Evolutionary conservation across 805 yeast genomes (phyloP), one percentile per base, ranked within the genome.

Genomic region (Hanseniaspora clermontiae): DNA sequence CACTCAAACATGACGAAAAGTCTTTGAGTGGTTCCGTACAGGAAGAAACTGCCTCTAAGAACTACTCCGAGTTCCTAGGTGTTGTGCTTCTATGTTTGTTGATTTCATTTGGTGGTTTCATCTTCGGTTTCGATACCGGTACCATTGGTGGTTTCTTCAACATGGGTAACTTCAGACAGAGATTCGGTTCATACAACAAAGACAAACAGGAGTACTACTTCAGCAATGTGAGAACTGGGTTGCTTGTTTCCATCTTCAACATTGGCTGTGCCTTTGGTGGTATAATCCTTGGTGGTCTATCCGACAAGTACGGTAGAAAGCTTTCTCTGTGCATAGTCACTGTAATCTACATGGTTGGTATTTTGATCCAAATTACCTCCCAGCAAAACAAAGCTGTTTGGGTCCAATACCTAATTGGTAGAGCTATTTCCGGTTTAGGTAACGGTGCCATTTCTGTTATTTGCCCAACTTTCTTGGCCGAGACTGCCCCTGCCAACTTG

Each of bases 251-350:
- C 53, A 74, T 80, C 59, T 84, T 83, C 74, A 82, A 82, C 70
- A 74, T 84, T 64, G 91, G 89, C 61, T 82, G 88, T 74, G 85
- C 86, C 55, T 70, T 84, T 57, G 91, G 90, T 67, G 84, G 87
- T 68, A 65, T 83, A 31, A 69, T 77, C 50, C 70, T 83, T 52
- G 77, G 83, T 55, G 79, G 75, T 61, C 62, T 77, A 36, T 87
- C 78, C 65, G 88, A 84, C 64, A 66, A 75, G 42, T 74, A 73
- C 60, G 89, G 90, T 64, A 77, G 90, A 72, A 79, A 83, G 68
- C 61, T 72, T 49, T 87, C 83, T 64, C 69, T 84, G 52, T 78
- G 80, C 78, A 64, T 73, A 47, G 77, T 82, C 60, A 78, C 81
- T 78, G 67, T 75, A 49, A 75, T 83, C 51, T 83, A 83, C 68